A percentile compares a stretch with the other conserved stretches of the same genome.
These are phyloP conservation scores for Bryoglossum gracile DNA, from an alignment of 495 filamentous ascomycete genomes.

Conservation along the genomic window DNA sequence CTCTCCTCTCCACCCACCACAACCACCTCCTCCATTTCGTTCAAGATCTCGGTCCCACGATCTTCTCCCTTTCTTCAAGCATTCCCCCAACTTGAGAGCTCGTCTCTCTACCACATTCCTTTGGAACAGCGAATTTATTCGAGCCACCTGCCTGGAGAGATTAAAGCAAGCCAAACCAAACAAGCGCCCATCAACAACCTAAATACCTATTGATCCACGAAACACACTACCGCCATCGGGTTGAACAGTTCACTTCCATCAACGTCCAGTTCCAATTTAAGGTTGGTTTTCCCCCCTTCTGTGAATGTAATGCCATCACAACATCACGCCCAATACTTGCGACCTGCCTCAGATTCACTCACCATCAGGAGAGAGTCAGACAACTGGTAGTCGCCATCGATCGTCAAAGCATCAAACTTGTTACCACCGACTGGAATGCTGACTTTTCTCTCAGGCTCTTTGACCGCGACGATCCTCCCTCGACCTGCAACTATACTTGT, in stretches of 20 bases:
- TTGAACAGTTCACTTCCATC: too few species aligned
- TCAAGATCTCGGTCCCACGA: slow-evolving; percentile 4
- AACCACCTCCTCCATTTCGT: slow-evolving; percentile 23
- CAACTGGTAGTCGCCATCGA: too few species aligned
- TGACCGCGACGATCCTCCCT: slow-evolving; percentile 1
- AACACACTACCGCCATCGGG: too few species aligned
- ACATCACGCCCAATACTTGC: too few species aligned
- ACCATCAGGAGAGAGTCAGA: too few species aligned
- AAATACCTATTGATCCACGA: neutral
- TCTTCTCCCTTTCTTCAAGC: slow-evolving; percentile 22
- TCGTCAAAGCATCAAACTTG: too few species aligned
- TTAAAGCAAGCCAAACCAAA: slow-evolving; percentile 5
- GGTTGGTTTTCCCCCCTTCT: too few species aligned
- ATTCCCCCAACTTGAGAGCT: slow-evolving; percentile 38
- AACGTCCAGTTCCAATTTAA: too few species aligned
- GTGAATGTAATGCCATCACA: too few species aligned
- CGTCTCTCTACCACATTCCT: slow-evolving; percentile 53
- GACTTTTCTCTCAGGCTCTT: slow-evolving; percentile 5
- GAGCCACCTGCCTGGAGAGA: slow-evolving; percentile 19
- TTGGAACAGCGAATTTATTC: slow-evolving; percentile 35
- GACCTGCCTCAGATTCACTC: too few species aligned
- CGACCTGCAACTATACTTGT: neutral
- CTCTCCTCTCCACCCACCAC: slow-evolving; percentile 26
- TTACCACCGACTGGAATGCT: slow-evolving; percentile 14
- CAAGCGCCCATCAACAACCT: too few species aligned